Evolutionary conservation across 495 filamentous ascomycete species (phyloP).

Genomic region (Eremomyces bilateralis): DNA sequence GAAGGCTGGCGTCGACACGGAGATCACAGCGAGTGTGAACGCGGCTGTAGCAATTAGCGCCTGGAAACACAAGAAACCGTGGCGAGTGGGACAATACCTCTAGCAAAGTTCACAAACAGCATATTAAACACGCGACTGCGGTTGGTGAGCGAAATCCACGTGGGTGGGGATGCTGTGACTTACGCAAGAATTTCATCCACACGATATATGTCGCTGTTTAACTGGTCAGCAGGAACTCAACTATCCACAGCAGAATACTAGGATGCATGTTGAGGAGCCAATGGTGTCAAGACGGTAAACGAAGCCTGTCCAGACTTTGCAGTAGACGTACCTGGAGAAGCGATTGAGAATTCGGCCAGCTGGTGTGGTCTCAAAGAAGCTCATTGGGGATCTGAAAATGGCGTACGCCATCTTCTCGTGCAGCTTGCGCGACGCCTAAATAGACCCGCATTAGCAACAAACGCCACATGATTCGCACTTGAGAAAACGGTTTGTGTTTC

Average conservation of each 20-base stretch:
- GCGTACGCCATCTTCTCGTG: constrained; percentile 97
- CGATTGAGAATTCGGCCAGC: constrained; percentile 89
- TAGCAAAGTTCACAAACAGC: constrained; percentile 73
- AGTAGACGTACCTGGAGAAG: constrained; percentile 55
- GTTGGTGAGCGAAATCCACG: neutral
- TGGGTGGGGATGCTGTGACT: constrained; percentile 7
- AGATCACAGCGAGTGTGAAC: constrained; percentile 77
- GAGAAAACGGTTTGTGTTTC: constrained; percentile 2
- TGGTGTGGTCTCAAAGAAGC: constrained; percentile 97
- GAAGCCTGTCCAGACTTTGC: too few species aligned
- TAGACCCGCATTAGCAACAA: constrained; percentile 3
- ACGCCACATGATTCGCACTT: constrained; percentile 1
- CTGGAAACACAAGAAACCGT: neutral
- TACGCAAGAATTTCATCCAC: constrained; percentile 86
- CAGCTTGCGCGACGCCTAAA: constrained; percentile 71
- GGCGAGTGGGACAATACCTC: constrained; percentile 32
- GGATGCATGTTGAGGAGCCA: too few species aligned
- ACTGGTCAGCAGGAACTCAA: constrained; percentile 9
- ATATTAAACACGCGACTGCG: constrained; percentile 23
- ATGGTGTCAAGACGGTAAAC: too few species aligned
- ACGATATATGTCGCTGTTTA: constrained; percentile 60
- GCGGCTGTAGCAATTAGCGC: constrained; percentile 13
- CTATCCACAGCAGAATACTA: neutral
- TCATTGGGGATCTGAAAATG: constrained; percentile 97
- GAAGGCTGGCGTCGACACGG: constrained; percentile 59